A percentile compares a stretch with the other conserved stretches of the same genome.
phyloP scores from a whole-genome alignment of 805 yeast species.

The Starmerella sirachaensis region DNA sequence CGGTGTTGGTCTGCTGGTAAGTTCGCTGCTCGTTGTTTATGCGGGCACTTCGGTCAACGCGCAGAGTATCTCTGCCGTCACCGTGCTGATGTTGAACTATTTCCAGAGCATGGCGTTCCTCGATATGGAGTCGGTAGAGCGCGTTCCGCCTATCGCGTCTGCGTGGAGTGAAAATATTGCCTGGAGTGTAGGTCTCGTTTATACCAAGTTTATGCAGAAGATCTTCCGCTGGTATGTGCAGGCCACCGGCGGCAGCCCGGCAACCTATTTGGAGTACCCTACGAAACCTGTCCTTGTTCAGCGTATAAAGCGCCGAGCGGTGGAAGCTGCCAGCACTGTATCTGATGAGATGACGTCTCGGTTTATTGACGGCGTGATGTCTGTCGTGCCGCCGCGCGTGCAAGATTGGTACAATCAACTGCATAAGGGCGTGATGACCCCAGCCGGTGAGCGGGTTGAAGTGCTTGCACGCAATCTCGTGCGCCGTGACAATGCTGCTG shows the following conservation, averaged over 20 bases:
- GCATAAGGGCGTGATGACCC: conserved; percentile 1
- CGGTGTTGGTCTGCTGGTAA: conserved; percentile 71
- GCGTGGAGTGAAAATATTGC: conserved; percentile 87
- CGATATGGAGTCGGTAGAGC: conserved; percentile 71
- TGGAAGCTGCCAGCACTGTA: neutral
- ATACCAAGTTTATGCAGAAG: conserved; percentile 67
- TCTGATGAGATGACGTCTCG: too few relatives aligned
- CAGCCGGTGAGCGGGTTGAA: neutral
- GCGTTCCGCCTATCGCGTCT: conserved; percentile 83
- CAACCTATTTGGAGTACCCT: conserved; percentile 45
- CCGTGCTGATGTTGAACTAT: conserved; percentile 70
- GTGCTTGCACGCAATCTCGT: neutral
- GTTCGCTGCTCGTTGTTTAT: conserved; percentile 71
- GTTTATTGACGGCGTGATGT: too few relatives aligned
- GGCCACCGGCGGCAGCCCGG: conserved; percentile 80
- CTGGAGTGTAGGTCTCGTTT: conserved; percentile 89
- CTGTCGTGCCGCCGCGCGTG: too few relatives aligned
- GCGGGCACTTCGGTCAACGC: conserved; percentile 88
- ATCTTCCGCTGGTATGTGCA: conserved; percentile 91
- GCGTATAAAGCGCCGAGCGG: conserved; percentile 29
- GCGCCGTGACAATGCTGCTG: conserved; percentile 20
- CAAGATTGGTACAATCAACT: conserved; percentile 7
- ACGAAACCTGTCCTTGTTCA: conserved; percentile 65
- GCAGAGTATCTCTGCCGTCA: conserved; percentile 75
- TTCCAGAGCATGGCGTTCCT: conserved; percentile 82